Percentiles rank a stretch among this genome's conserved stretches.
Conservation (phyloP, 306 rosid genomes). For the Sicyos baderoa region DNA sequence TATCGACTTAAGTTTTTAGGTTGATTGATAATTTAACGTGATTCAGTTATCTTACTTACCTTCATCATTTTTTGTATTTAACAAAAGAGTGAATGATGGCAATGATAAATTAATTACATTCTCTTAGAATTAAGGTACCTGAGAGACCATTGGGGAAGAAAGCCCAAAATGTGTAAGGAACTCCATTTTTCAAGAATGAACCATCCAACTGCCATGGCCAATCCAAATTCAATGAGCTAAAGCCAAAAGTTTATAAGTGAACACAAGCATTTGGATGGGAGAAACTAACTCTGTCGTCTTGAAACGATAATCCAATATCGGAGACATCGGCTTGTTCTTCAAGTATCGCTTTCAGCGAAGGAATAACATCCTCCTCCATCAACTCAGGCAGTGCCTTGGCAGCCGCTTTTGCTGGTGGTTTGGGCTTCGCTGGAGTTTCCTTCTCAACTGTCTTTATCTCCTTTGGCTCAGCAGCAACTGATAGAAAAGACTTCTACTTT, state of each 20-base stretch:
- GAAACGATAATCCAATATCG: slow-evolving; percentile 51
- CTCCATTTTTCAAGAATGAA: slow-evolving; percentile 57
- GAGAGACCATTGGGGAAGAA: slow-evolving; percentile 73
- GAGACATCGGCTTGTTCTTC: slow-evolving; percentile 63
- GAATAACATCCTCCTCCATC: slow-evolving; percentile 93
- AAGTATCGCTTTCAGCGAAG: slow-evolving; percentile 57
- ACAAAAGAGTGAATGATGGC: neutral
- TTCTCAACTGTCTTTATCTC: slow-evolving; percentile 46
- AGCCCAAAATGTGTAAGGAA: slow-evolving; percentile 68
- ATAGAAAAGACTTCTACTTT: slow-evolving; percentile 6
- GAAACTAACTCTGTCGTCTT: slow-evolving; percentile 56
- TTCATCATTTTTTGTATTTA: neutral
- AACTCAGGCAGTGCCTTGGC: slow-evolving; percentile 62
- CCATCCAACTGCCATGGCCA: slow-evolving; percentile 68
- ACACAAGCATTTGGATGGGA: neutral
- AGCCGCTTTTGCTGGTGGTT: slow-evolving; percentile 63
- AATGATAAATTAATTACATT: neutral
- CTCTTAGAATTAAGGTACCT: slow-evolving; percentile 33
- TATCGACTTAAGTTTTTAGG: too few relatives aligned
- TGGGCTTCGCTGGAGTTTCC: slow-evolving; percentile 52
- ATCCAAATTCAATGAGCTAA: slow-evolving; percentile 7
- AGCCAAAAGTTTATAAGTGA: neutral
- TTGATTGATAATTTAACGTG: too few relatives aligned
- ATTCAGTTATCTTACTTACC: neutral
- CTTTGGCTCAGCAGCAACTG: slow-evolving; percentile 46